Conservation (phyloP, 805 yeast species). For the Myxozyma mucilagina region DNA sequence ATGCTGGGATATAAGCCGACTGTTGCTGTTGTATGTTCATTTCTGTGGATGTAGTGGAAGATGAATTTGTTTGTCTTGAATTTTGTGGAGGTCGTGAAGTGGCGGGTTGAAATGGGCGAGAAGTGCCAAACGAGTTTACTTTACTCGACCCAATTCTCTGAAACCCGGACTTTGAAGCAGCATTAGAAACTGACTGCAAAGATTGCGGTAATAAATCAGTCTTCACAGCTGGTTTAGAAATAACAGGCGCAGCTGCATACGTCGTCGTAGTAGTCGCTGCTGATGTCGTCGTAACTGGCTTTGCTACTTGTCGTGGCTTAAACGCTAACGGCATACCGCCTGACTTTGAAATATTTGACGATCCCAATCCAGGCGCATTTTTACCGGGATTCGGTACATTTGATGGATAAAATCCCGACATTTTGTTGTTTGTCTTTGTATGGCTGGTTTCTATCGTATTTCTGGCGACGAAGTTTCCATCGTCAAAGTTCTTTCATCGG, state of each 20-base stretch:
- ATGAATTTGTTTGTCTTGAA: too few relatives aligned
- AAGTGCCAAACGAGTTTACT: background rate
- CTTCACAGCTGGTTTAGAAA: background rate
- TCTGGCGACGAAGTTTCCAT: too few relatives aligned
- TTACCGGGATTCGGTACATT: background rate
- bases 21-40: slow-evolving; percentile 26
- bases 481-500: too few relatives aligned
- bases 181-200: background rate
- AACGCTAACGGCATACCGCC: background rate
- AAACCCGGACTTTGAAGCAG: background rate
- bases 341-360: too few relatives aligned
- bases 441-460: background rate
- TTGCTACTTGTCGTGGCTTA: slow-evolving; percentile 1
- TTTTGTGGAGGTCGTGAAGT: background rate
- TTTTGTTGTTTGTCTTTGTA: background rate
- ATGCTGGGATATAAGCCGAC: slow-evolving; percentile 20
- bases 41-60: background rate
- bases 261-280: slow-evolving; percentile 1
- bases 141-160: background rate
- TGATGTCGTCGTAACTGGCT: background rate
- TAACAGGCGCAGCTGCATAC: slow-evolving; percentile 6
- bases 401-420: background rate
- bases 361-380: slow-evolving; percentile 1
- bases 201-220: background rate
- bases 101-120: background rate